phyloP scores from a whole-genome alignment of 1,139 yeast species.

The Yarrowia galli region DNA sequence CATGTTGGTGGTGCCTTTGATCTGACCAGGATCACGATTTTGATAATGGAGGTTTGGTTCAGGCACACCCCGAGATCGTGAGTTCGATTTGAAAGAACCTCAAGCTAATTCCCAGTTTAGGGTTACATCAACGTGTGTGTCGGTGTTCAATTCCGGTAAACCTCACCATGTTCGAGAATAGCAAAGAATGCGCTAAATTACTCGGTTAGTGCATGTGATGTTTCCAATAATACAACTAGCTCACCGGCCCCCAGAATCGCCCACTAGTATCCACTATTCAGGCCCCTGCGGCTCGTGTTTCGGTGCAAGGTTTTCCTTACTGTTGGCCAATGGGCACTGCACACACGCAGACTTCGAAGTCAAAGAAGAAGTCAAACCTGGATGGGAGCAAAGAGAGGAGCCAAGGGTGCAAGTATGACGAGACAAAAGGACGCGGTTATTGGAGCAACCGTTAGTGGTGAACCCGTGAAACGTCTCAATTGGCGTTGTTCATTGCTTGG shows the following conservation, averaged over 20 bases:
- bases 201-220: background rate
- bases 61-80: background rate
- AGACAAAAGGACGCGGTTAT: conserved; percentile 19
- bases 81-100: conserved; percentile 1
- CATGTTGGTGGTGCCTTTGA: conserved; percentile 1
- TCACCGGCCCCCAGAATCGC: background rate
- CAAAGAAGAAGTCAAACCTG: conserved; percentile 24
- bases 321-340: conserved; percentile 35
- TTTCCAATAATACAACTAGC: background rate
- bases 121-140: background rate
- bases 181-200: background rate
- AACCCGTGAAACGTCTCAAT: background rate
- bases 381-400: conserved; percentile 38
- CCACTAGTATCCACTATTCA: background rate
- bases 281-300: conserved; percentile 3
- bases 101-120: too few species aligned
- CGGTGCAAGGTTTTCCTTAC: conserved; percentile 25
- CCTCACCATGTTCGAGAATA: background rate
- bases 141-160: background rate
- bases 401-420: conserved; percentile 33
- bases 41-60: background rate
- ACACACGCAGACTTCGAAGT: conserved; percentile 31
- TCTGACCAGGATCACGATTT: conserved; percentile 7
- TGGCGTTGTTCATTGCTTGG: background rate
- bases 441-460: background rate